These are phyloP conservation scores for Leersia perrieri DNA, from an alignment of 176 grass and related monocot genomes.

Conservation along the genomic window DNA sequence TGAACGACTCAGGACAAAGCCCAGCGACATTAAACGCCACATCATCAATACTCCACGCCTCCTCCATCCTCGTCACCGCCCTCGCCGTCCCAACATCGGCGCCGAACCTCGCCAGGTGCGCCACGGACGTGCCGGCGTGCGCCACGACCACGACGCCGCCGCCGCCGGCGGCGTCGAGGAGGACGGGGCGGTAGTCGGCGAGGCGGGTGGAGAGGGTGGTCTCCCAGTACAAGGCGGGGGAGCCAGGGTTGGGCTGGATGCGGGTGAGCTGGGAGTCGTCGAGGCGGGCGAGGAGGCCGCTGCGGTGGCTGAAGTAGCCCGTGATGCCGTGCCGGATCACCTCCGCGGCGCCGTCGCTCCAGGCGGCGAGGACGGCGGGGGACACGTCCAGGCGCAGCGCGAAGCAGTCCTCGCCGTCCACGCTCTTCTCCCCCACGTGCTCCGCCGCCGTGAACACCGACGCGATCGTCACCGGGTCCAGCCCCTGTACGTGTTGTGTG, in stretches of 20 bases:
- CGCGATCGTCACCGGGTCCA: constrained; percentile 72
- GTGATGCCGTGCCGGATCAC: constrained; percentile 82
- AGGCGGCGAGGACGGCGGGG: constrained; percentile 49
- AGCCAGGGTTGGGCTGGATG: constrained; percentile 78
- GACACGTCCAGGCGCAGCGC: constrained; percentile 63
- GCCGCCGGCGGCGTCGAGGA: too few relatives aligned
- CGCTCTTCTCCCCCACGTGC: constrained; percentile 76
- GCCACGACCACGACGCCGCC: constrained; percentile 41
- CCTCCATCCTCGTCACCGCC: constrained; percentile 73
- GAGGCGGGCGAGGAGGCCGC: constrained; percentile 67
- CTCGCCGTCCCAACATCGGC: constrained; percentile 50
- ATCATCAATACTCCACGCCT: constrained; percentile 83
- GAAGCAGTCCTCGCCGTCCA: constrained; percentile 87
- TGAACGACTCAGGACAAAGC: constrained; percentile 70
- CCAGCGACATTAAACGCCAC: constrained; percentile 79
- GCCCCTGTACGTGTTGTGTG: constrained; percentile 66
- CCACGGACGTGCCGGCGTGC: constrained; percentile 56
- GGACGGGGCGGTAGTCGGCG: constrained; percentile 63
- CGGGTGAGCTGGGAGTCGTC: constrained; percentile 84
- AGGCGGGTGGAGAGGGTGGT: constrained; percentile 57
- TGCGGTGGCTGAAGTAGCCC: constrained; percentile 88
- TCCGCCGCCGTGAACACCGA: constrained; percentile 68
- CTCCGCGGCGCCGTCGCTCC: constrained; percentile 77
- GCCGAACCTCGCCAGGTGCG: constrained; percentile 68
- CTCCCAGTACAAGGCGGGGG: constrained; percentile 86